Evolutionary conservation across 495 filamentous ascomycete genomes (phyloP).

Genomic region (Hypoxylon lienhwacheense): DNA sequence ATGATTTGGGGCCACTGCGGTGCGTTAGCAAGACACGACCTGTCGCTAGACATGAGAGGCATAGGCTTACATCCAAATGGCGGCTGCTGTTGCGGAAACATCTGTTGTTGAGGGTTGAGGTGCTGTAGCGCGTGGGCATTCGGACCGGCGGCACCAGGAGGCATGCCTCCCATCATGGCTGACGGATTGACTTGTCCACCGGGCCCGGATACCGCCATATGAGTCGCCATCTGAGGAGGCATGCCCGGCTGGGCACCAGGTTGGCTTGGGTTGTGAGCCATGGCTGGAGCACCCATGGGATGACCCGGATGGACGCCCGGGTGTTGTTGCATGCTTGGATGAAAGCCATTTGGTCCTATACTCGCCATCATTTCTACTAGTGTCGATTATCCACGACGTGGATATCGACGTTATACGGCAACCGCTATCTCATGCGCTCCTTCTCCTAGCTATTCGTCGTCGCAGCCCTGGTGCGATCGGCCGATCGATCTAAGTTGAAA

Average conservation of each 20-base stretch:
- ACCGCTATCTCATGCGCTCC: slow-evolving; percentile 51
- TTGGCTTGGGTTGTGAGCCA: slow-evolving; percentile 65
- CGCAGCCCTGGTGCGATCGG: slow-evolving; percentile 20
- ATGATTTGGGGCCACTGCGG: slow-evolving; percentile 52
- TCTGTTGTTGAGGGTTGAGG: slow-evolving; percentile 64
- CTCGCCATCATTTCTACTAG: slow-evolving; percentile 63
- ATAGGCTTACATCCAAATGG: not conserved
- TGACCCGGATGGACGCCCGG: slow-evolving; percentile 74
- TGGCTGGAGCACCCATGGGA: slow-evolving; percentile 63
- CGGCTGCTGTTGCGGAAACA: slow-evolving; percentile 61
- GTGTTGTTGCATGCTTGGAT: slow-evolving; percentile 73
- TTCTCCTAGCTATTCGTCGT: not conserved
- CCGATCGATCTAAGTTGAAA: slow-evolving; percentile 6
- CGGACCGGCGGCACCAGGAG: slow-evolving; percentile 67
- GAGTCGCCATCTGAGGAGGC: slow-evolving; percentile 69
- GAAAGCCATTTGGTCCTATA: slow-evolving; percentile 67
- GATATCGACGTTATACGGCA: slow-evolving; percentile 48
- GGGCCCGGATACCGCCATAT: slow-evolving; percentile 81
- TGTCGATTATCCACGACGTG: slow-evolving; percentile 55
- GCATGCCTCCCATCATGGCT: slow-evolving; percentile 78
- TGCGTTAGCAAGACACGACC: slow-evolving; percentile 16
- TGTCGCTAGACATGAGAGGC: not conserved
- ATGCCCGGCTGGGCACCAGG: slow-evolving; percentile 68
- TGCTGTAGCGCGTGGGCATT: slow-evolving; percentile 81
- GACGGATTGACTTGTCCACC: slow-evolving; percentile 78